These are phyloP conservation scores for Eutypella sp. DNA, from an alignment of 2,329 filamentous ascomycete genomes.

Conservation along the genomic window DNA sequence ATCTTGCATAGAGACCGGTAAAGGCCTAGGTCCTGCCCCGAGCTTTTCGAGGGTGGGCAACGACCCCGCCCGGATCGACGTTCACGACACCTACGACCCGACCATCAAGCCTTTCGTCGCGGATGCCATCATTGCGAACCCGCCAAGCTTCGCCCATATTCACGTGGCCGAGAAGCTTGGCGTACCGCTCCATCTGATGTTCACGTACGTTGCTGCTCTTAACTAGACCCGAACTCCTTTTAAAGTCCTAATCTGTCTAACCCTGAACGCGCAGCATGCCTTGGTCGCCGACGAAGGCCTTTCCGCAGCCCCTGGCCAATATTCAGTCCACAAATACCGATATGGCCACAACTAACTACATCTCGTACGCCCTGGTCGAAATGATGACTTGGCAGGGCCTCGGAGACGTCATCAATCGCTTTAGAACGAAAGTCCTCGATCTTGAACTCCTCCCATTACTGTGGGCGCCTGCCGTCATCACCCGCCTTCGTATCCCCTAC, in stretches of 20 bases:
- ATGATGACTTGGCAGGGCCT: conserved; percentile 92
- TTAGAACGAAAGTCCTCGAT: conserved; percentile 63
- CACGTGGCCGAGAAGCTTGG: conserved; percentile 62
- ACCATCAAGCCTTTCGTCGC: conserved; percentile 26
- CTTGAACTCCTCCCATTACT: conserved; percentile 74
- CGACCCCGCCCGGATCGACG: conserved; percentile 1
- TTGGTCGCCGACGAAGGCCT: conserved; percentile 79
- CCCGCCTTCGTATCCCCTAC: conserved; percentile 71
- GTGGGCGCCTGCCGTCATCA: conserved; percentile 76
- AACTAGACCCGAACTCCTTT: not conserved
- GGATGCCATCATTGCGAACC: conserved; percentile 47
- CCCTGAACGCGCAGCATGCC: conserved; percentile 55
- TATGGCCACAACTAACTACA: conserved; percentile 52
- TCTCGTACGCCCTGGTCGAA: conserved; percentile 80
- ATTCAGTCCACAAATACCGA: not conserved
- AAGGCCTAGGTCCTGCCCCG: conserved; percentile 46
- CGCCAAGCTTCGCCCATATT: conserved; percentile 61
- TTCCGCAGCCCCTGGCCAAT: conserved; percentile 72
- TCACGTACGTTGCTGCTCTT: conserved; percentile 55
- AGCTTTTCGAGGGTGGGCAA: conserved; percentile 30
- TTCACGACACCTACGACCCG: conserved; percentile 2
- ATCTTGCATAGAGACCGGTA: conserved; percentile 66
- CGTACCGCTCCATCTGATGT: conserved; percentile 67
- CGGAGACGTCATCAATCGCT: conserved; percentile 86
- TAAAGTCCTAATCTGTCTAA: conserved; percentile 1